These are phyloP conservation scores for Triticum turgidum DNA, from an alignment of 176 grass and related monocot genomes.

Conservation along the genomic window DNA sequence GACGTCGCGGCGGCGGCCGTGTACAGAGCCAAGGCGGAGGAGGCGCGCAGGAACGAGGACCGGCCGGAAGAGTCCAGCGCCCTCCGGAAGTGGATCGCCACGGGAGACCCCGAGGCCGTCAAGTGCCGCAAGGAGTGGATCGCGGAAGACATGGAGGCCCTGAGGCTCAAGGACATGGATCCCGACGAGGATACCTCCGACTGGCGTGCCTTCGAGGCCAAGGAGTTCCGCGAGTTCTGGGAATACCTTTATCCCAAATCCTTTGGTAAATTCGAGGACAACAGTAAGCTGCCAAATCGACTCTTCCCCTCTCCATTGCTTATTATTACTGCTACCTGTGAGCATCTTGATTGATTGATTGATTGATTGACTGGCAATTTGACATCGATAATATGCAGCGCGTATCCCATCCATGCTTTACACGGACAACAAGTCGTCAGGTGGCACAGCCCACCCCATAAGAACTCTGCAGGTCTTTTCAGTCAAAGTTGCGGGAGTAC, in stretches of 20 bases:
- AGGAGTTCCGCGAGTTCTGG: not conserved
- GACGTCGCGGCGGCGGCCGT: not conserved
- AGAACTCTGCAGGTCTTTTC: not conserved
- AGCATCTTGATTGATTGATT: not conserved
- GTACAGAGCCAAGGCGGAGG: not conserved
- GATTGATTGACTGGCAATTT: not conserved
- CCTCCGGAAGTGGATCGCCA: not conserved
- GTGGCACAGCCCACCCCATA: not conserved
- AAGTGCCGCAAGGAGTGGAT: not conserved
- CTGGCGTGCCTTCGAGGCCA: not conserved
- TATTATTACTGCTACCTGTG: not conserved
- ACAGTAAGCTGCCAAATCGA: not conserved
- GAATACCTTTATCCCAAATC: not conserved
- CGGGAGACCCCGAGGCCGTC: not conserved
- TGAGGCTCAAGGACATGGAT: not conserved
- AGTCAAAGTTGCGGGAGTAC: not conserved
- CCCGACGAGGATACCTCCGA: not conserved
- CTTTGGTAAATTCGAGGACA: not conserved
- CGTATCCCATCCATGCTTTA: not conserved
- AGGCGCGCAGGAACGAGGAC: not conserved
- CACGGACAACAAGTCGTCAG: not conserved
- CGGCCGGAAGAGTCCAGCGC: not conserved
- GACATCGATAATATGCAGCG: not conserved
- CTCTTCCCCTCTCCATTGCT: not conserved
- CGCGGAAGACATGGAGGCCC: not conserved